Conservation (phyloP, 1,284 basidiomycete genomes). For the Ceratobasidium sp. region DNA sequence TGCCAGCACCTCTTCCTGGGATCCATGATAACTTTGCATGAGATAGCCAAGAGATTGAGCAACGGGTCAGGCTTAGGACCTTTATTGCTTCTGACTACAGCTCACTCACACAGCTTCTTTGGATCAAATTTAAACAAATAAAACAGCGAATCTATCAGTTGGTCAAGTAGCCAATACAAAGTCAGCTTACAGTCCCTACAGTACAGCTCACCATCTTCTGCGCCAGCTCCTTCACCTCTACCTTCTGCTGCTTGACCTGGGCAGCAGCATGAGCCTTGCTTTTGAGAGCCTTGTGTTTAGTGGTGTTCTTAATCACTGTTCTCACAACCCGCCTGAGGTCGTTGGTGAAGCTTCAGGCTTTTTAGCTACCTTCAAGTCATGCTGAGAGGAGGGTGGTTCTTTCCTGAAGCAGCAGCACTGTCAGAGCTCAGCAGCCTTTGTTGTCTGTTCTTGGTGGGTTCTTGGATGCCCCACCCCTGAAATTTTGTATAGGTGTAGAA, state of each 20-base stretch:
- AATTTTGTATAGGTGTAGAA: no score
- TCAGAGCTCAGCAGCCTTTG: no score
- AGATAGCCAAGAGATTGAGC: not conserved
- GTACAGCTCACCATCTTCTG: not conserved
- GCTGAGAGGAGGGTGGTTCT: no score
- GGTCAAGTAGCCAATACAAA: no score
- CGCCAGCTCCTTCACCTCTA: not conserved
- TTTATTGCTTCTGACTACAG: not conserved
- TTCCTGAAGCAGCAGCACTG: no score
- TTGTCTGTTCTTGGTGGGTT: no score
- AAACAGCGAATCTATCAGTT: no score
- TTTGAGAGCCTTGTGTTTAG: not conserved
- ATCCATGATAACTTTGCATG: not conserved
- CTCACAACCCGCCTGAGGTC: no score
- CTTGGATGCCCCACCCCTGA: no score
- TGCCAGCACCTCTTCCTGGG: not conserved
- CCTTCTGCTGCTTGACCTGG: not conserved
- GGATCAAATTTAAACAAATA: not conserved
- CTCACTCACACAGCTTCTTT: not conserved
- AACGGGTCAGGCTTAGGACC: not conserved
- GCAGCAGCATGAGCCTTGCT: not conserved
- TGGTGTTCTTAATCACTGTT: not conserved
- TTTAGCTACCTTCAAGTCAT: no score
- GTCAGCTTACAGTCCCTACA: constrained; percentile 1
- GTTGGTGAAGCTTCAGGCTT: no score